Evolutionary conservation across 2,329 filamentous ascomycete genomes (phyloP).

Genomic region (Sporothrix luriei): DNA sequence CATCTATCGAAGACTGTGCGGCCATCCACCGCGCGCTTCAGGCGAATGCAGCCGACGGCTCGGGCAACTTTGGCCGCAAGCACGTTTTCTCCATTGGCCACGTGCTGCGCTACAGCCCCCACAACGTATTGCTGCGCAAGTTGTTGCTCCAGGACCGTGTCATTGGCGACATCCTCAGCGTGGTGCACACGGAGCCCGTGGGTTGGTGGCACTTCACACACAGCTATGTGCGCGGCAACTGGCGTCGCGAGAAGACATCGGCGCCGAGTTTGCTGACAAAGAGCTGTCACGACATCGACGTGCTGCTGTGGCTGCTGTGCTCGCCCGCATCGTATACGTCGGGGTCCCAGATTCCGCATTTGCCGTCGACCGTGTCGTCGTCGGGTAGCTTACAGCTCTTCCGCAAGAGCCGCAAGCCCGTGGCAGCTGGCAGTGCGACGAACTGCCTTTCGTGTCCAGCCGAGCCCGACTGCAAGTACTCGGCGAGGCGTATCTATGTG

Average conservation of each 20-base stretch:
- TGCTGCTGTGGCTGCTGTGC: constrained; percentile 87
- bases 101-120: constrained; percentile 88
- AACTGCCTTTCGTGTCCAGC: constrained; percentile 83
- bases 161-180: constrained; percentile 81
- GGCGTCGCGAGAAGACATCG: constrained; percentile 77
- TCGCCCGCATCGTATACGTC: constrained; percentile 60
- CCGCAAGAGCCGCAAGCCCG: constrained; percentile 73
- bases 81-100: constrained; percentile 86
- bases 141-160: constrained; percentile 73
- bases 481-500: constrained; percentile 79
- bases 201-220: constrained; percentile 97
- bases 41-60: constrained; percentile 42
- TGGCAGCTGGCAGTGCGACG: constrained; percentile 71
- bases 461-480: constrained; percentile 78
- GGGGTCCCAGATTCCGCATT: constrained; percentile 58
- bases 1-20: constrained; percentile 75
- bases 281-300: constrained; percentile 93
- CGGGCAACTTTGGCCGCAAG: constrained; percentile 12
- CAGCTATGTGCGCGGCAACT: constrained; percentile 90
- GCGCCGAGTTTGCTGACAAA: constrained; percentile 88
- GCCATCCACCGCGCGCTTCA: constrained; percentile 66
- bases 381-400: constrained; percentile 78
- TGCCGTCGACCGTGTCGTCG: constrained; percentile 75
- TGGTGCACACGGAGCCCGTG: constrained; percentile 91
- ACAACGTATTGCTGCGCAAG: constrained; percentile 82